Base-by-base conservation (phyloP, 2,329 filamentous ascomycete species). In the Penicillium hordei region DNA sequence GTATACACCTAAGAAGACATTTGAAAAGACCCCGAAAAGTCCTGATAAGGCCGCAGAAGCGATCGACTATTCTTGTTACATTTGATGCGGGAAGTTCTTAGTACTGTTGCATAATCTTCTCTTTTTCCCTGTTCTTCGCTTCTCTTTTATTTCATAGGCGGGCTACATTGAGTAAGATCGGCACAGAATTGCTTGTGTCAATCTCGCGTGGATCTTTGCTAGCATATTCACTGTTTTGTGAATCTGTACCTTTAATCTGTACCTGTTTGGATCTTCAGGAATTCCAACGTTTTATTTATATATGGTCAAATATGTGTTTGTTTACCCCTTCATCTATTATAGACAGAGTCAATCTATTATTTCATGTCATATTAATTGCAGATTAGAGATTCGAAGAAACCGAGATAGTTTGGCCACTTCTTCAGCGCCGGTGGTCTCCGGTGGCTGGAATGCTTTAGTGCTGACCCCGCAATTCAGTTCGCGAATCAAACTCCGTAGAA, bases 381-480 rank as follows among this genome's bases (percentile, higher is more conserved):
- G 15, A n/a, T 19, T 13, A 27, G 19, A 34, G 13, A 6, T 38
- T 5, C 2, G 13, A 27, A 5, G 8, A 17, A 17, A 7, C 19
- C 13, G 38, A 27, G 38, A 33, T 43, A 43, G 6, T 25, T n/a
- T 1, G 19, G 6, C 5, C 13, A 21, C 1, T 21, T 31, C 29
- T 43, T 46, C 40, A 46, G 5, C 23, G 23, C 51, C 51, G 51
- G 42, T 53, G 51, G 51, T 39, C 42, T 53, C 51, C 51, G 51
- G 42, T 36, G 50, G 50, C 15, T 52, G 10, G 27, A 12, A 12
- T 43, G 9, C 34, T 3, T 52, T 46, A 29, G 39, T 27, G 40
- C 4, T 7, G 23, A 51, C 50, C 51, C 43, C 40, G 51, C 51
- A 53, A 48, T 27, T 13, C 5, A 39, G 33, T 23, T 31, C 40